Conservation (phyloP, 108 stramenopile genomes). For the Cyclotella distinguenda region DNA sequence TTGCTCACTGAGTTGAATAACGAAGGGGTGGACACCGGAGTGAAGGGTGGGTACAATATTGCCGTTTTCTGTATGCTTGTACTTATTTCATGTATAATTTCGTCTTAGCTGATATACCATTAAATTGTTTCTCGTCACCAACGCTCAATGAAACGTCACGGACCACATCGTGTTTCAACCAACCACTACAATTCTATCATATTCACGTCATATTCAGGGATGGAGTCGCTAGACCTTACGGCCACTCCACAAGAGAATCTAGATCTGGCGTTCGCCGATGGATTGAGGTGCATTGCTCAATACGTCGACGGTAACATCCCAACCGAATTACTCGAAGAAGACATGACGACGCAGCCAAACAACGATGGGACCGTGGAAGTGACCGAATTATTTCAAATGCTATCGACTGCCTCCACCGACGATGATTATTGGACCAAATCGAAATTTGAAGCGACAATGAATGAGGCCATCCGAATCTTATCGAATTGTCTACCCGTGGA, state of each 20-base stretch:
- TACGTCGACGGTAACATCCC: constrained; percentile 39
- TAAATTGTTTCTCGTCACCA: no score
- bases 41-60: neutral
- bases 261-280: constrained; percentile 84
- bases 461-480: constrained; percentile 40
- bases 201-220: no score
- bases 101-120: no score
- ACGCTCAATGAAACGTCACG: no score
- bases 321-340: neutral
- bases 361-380: no score
- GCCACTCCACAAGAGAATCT: constrained; percentile 63
- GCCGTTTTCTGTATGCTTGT: neutral
- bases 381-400: constrained; percentile 30
- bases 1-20: constrained; percentile 49
- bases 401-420: constrained; percentile 10
- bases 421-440: constrained; percentile 14
- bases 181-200: no score
- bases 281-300: constrained; percentile 58
- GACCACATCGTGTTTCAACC: no score
- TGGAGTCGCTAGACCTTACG: constrained; percentile 64
- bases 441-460: constrained; percentile 43
- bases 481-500: constrained; percentile 20
- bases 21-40: constrained; percentile 37
- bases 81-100: neutral
- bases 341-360: no score